Conservation (phyloP, 2,329 filamentous ascomycete genomes). For the Xylariaceae sp. region DNA sequence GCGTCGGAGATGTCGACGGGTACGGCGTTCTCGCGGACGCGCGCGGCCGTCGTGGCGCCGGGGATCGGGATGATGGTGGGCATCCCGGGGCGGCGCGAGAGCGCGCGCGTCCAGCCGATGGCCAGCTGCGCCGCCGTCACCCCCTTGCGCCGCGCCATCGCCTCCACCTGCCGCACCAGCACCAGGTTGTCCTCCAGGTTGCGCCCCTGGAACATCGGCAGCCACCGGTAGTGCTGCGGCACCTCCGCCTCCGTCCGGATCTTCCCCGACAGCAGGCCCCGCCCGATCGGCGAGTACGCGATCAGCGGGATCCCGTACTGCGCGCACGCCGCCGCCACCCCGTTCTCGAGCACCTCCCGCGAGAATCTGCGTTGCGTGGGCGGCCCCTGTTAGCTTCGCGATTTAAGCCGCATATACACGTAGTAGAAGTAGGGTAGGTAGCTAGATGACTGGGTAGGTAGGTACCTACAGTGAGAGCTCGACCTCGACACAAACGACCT, state of each 20-base stretch:
- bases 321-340: slow-evolving; percentile 50
- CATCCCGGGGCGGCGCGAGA: slow-evolving; percentile 51
- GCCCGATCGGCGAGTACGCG: slow-evolving; percentile 72
- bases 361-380: slow-evolving; percentile 19
- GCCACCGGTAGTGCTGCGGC: slow-evolving; percentile 46
- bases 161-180: slow-evolving; percentile 60
- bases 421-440: too few relatives aligned
- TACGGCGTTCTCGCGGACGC: slow-evolving; percentile 64
- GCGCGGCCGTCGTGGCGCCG: slow-evolving; percentile 58
- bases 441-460: not conserved
- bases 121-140: slow-evolving; percentile 67
- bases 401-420: not conserved
- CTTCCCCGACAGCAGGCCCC: slow-evolving; percentile 58
- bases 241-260: slow-evolving; percentile 58
- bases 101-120: slow-evolving; percentile 61
- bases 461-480: slow-evolving; percentile 41
- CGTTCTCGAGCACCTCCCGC: slow-evolving; percentile 33
- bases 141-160: slow-evolving; percentile 61
- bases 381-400: slow-evolving; percentile 17
- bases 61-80: slow-evolving; percentile 67
- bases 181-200: slow-evolving; percentile 67
- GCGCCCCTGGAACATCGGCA: slow-evolving; percentile 64
- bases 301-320: slow-evolving; percentile 70
- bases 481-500: slow-evolving; percentile 43
- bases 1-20: slow-evolving; percentile 51